Evolutionary conservation across 164 flowering plant genomes (phyloP).

Genomic region (Saururus chinensis): DNA sequence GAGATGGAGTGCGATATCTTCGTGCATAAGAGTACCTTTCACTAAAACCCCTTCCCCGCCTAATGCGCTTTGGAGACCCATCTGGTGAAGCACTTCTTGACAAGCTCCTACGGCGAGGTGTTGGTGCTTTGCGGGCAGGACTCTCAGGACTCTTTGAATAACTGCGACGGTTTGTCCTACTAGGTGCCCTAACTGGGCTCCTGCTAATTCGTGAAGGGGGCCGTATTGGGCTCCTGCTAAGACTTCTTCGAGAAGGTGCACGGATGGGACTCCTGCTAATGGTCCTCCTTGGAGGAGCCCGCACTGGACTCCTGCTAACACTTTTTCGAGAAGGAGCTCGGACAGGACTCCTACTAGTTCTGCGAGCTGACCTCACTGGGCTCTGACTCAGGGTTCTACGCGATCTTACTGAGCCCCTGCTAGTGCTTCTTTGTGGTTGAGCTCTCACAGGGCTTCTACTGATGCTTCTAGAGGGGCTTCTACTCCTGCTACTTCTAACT

Average conservation of each 20-base stretch:
- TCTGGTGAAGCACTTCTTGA: conserved; percentile 83
- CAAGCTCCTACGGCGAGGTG: conserved; percentile 51
- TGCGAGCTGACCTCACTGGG: conserved; percentile 34
- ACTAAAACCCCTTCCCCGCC: conserved; percentile 95
- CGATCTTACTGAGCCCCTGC: conserved; percentile 33
- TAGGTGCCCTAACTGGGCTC: conserved; percentile 39
- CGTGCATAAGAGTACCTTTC: conserved; percentile 84
- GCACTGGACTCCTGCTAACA: conserved; percentile 24
- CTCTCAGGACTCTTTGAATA: conserved; percentile 52
- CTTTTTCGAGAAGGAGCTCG: conserved; percentile 13
- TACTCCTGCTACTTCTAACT: conserved; percentile 31
- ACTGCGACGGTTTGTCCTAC: conserved; percentile 47
- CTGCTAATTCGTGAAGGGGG: conserved; percentile 26
- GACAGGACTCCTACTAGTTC: conserved; percentile 40
- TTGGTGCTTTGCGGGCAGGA: conserved; percentile 50
- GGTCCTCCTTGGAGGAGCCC: conserved; percentile 21
- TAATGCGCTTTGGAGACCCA: conserved; percentile 82
- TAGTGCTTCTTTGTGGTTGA: conserved; percentile 28
- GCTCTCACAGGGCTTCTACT: conserved; percentile 41
- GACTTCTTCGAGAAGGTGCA: conserved; percentile 20
- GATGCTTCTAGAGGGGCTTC: conserved; percentile 26
- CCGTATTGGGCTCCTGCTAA: conserved; percentile 38
- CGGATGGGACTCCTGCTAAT: conserved; percentile 39
- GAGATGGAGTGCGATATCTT: conserved; percentile 84
- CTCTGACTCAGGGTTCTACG: conserved; percentile 38